Evolutionary conservation across 805 yeast species (phyloP).

Genomic region (Yarrowia sp.): DNA sequence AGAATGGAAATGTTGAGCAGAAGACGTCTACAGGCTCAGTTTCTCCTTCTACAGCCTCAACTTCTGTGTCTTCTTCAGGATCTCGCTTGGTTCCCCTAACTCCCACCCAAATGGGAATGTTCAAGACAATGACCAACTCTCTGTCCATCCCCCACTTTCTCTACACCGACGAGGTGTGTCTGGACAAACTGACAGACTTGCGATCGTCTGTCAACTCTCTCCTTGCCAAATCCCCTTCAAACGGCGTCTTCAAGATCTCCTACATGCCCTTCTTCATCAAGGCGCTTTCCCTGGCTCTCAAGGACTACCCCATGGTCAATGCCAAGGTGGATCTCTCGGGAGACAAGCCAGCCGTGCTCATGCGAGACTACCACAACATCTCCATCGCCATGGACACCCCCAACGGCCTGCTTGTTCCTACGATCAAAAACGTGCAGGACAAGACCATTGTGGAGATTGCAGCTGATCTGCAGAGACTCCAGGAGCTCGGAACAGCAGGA

Average conservation of each 20-base stretch:
- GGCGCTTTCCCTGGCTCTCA: conserved; percentile 48
- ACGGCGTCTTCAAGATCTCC: conserved; percentile 42
- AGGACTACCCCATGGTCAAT: conserved; percentile 47
- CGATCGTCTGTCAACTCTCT: conserved; percentile 44
- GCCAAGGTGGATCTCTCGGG: conserved; percentile 43
- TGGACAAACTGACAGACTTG: conserved; percentile 46
- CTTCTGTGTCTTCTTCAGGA: neutral
- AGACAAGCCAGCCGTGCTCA: conserved; percentile 44
- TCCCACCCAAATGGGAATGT: conserved; percentile 49
- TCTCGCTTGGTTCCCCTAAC: conserved; percentile 44
- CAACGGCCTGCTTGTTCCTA: conserved; percentile 49
- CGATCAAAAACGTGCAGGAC: conserved; percentile 47
- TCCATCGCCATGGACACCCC: conserved; percentile 51
- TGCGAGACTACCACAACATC: conserved; percentile 47
- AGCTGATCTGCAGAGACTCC: conserved; percentile 47
- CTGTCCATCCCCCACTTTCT: conserved; percentile 50
- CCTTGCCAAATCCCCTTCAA: conserved; percentile 37
- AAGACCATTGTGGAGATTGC: conserved; percentile 47
- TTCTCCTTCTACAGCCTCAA: conserved; percentile 17
- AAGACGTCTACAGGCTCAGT: conserved; percentile 9
- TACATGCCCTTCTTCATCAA: conserved; percentile 51
- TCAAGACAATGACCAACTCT: conserved; percentile 49
- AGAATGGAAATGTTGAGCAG: neutral
- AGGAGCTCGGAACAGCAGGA: conserved; percentile 45
- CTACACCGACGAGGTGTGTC: conserved; percentile 49